phyloP scores from a whole-genome alignment of 2,329 filamentous ascomycete species.

The Penicillium frequentans region DNA sequence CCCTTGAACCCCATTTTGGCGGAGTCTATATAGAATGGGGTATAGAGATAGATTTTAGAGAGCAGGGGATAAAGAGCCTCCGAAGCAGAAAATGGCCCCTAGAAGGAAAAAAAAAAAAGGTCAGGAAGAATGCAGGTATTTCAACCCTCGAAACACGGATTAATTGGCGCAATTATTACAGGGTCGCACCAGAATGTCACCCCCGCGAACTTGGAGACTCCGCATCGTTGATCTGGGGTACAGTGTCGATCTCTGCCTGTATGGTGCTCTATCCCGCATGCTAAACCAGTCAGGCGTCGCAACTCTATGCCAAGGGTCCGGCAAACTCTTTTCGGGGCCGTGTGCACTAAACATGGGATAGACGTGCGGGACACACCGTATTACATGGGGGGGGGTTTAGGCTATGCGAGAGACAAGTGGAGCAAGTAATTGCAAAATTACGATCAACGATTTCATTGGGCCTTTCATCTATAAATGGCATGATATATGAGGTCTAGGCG shows the following conservation, averaged over 20 bases:
- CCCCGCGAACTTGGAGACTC: neutral
- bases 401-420: neutral
- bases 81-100: no score
- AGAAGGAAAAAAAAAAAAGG: neutral
- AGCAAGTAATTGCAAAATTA: neutral
- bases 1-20: constrained; percentile 28
- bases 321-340: neutral
- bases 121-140: neutral
- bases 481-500: neutral
- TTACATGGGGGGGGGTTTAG: neutral
- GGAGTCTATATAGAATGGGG: neutral
- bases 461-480: neutral
- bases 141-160: neutral
- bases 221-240: neutral
- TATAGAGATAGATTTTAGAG: neutral
- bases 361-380: no score
- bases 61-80: neutral
- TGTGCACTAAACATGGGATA: neutral
- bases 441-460: neutral
- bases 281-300: neutral
- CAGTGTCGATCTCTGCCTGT: neutral
- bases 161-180: neutral
- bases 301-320: neutral
- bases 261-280: neutral
- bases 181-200: constrained; percentile 12